These are phyloP conservation scores for Anastatica hierochuntica DNA, from an alignment of 345 rosid species.

Conservation along the genomic window DNA sequence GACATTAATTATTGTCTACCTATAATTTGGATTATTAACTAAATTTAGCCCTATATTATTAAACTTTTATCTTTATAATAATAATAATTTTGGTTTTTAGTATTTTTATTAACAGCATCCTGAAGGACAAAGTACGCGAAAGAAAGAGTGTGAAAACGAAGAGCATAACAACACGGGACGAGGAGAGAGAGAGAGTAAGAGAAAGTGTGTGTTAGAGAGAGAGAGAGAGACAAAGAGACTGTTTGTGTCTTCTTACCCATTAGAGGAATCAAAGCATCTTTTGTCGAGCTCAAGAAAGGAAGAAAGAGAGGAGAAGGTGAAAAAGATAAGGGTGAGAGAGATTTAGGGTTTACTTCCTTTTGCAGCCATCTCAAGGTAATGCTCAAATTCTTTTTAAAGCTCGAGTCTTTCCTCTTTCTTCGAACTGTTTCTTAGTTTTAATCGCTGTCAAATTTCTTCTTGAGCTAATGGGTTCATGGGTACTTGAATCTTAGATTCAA, in stretches of 20 bases:
- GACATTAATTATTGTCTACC: neutral
- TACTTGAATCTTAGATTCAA: too few relatives aligned
- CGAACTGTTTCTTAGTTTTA: neutral
- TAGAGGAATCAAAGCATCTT: conserved; percentile 59
- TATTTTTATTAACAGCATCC: conserved; percentile 21
- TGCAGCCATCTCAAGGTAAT: conserved; percentile 26
- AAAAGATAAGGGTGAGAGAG: conserved; percentile 17
- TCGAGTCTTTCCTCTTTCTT: neutral
- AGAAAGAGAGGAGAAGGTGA: too few relatives aligned
- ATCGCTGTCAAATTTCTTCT: conserved; percentile 10
- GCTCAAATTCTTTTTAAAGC: conserved; percentile 15
- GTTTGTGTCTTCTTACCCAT: conserved; percentile 29
- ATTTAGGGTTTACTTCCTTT: conserved; percentile 27
- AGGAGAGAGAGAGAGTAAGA: conserved; percentile 29
- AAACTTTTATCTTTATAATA: too few relatives aligned
- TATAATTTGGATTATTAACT: too few relatives aligned
- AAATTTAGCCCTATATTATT: neutral
- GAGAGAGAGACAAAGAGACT: conserved; percentile 17
- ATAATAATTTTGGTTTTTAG: neutral
- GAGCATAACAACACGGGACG: conserved; percentile 29
- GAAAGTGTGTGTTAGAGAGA: conserved; percentile 15
- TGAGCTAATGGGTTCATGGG: too few relatives aligned
- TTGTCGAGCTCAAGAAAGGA: conserved; percentile 31
- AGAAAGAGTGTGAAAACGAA: conserved; percentile 28
- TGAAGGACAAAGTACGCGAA: conserved; percentile 18